A percentile compares a stretch with the other conserved stretches of the same genome.
phyloP scores from a whole-genome alignment of 768 basidiomycete species.

The Lactifluus subvellereus region DNA sequence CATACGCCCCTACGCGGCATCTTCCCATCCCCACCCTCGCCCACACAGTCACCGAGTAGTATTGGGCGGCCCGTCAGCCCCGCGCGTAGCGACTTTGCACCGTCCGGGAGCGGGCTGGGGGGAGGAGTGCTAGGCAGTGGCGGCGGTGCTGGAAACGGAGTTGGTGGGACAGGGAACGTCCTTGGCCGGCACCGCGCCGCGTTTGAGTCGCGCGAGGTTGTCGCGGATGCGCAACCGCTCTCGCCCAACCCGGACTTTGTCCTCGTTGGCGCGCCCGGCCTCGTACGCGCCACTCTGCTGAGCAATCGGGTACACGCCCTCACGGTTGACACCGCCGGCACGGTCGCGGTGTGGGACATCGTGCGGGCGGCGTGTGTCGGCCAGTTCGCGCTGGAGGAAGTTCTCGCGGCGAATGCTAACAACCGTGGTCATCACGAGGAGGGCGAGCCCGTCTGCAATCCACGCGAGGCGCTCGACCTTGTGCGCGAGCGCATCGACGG shows the following conservation, averaged over 20 bases:
- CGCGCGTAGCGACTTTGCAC: constrained; percentile 27
- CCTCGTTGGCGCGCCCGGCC: constrained; percentile 71
- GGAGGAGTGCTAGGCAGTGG: not conserved
- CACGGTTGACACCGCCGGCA: constrained; percentile 83
- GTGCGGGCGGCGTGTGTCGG: constrained; percentile 73
- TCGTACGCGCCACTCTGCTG: constrained; percentile 74
- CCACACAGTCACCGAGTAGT: constrained; percentile 26
- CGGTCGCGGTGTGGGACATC: constrained; percentile 92
- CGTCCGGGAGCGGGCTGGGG: constrained; percentile 4
- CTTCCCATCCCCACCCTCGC: constrained; percentile 26
- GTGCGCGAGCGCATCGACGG: constrained; percentile 93
- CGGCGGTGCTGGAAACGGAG: not conserved
- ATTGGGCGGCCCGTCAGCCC: constrained; percentile 30
- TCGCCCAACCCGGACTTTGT: constrained; percentile 54
- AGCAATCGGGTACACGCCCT: constrained; percentile 89
- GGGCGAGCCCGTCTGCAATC: constrained; percentile 49
- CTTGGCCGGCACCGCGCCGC: constrained; percentile 40
- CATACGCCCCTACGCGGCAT: constrained; percentile 36
- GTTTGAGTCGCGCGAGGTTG: constrained; percentile 73
- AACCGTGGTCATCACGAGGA: constrained; percentile 19
- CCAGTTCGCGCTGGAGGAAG: constrained; percentile 57
- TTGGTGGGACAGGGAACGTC: constrained; percentile 30
- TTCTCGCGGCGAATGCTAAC: constrained; percentile 40
- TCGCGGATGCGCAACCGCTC: constrained; percentile 64
- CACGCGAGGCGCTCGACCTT: constrained; percentile 78